Percentiles rank a stretch among this genome's conserved stretches.
phyloP scores from a whole-genome alignment of 495 filamentous ascomycete species.

The Parathielavia hyrcaniae region DNA sequence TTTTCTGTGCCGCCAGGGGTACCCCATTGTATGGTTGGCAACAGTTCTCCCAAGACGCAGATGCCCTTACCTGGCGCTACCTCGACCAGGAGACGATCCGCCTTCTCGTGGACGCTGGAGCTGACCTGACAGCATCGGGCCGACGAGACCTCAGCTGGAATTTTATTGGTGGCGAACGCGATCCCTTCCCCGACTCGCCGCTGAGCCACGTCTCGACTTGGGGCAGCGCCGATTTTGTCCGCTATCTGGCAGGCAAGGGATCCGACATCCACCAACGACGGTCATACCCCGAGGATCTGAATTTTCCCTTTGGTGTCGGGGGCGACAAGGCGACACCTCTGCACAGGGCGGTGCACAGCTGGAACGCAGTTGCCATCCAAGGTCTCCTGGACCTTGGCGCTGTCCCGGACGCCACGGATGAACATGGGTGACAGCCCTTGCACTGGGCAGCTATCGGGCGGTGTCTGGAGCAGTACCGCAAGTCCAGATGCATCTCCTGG shows the following conservation, averaged over 20 bases:
- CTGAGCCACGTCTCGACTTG: not conserved
- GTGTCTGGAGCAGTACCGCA: not conserved
- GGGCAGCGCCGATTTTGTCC: slow-evolving; percentile 5
- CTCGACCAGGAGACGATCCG: slow-evolving; percentile 5
- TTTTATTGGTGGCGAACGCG: not conserved
- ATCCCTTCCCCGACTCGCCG: slow-evolving; percentile 3
- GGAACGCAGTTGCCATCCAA: slow-evolving; percentile 3
- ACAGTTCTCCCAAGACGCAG: not conserved
- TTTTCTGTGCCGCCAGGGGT: slow-evolving; percentile 3
- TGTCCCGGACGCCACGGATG: slow-evolving; percentile 6
- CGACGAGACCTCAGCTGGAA: not conserved
- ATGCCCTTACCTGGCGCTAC: not conserved
- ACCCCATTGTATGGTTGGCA: too few species aligned
- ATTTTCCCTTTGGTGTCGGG: slow-evolving; percentile 4
- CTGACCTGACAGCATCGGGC: slow-evolving; percentile 1
- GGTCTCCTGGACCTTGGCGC: slow-evolving; percentile 4
- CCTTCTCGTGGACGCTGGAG: slow-evolving; percentile 5
- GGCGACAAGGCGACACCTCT: slow-evolving; percentile 4
- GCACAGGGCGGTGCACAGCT: slow-evolving; percentile 1
- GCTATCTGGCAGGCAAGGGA: slow-evolving; percentile 6
- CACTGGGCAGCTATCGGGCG: slow-evolving; percentile 4
- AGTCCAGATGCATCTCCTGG: not conserved
- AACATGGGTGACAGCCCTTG: slow-evolving; percentile 1
- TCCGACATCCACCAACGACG: slow-evolving; percentile 1
- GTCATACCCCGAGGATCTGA: not conserved